Base-by-base conservation (phyloP, 139 green algal genomes). In the Deuterostichococcus epilithicus region DNA sequence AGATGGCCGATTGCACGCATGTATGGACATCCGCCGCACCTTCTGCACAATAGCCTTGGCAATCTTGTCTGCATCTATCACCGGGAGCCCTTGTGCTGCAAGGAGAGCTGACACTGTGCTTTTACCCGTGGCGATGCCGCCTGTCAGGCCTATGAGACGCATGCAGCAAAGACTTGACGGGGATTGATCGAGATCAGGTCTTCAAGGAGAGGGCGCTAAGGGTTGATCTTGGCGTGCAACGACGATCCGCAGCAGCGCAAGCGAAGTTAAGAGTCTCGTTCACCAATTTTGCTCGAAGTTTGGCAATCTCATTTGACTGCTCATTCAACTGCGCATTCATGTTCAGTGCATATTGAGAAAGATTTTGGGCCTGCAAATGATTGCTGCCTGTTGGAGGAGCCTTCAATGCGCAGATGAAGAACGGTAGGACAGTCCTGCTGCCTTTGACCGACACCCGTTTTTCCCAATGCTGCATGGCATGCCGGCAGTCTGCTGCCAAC, bases 91-190 rank as follows among this genome's bases (percentile, higher is more conserved):
- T 0, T 60, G 15, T 2, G 25, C 0, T 22, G 22, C 23, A 0
- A 97, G 67, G 23, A 84, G 20, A 0, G n/a, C 15, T 0, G 87
- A 78, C 0, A 91, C 87, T 0, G 90, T 93, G 69, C 71, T 89
- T 59, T 97, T 97, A 23, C 93, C 93, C 13, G 80, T 86, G 3
- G 92, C 93, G 28, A 97, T 97, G 39, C 93, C 93, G 25, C 93
- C 93, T 0, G 88, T 93, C 1, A 97, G 78, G 0, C 93, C 93
- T 0, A 97, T 86, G 0, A 97, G 38, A 3, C 77, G 74, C 93
- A 97, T 97, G 47, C 15, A 66, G 71, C 38, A 66, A 33, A 26
- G 36, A 34, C 0, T 69, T 45, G 69, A 36, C 30, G 52, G 26
- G 44, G 65, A 34, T 44, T 76, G 70, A 63, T 8, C 32, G 44